Base-by-base conservation (phyloP, 2,329 filamentous ascomycete genomes). In the Beauveria varroae region DNA sequence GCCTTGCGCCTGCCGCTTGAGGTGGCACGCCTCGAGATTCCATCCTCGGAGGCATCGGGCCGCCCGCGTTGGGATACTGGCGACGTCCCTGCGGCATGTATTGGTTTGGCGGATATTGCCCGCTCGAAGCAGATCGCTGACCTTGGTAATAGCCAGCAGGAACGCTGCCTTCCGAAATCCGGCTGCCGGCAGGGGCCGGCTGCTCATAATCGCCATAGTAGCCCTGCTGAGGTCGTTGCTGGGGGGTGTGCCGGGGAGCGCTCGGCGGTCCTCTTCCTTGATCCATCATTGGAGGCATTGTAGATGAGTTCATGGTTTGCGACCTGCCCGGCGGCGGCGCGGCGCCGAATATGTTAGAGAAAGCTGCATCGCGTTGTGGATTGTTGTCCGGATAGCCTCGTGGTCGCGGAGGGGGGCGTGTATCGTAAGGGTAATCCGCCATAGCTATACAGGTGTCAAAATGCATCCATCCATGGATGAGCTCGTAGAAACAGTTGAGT, bases 301-400 rank as follows among this genome's bases (percentile, higher is more conserved):
- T 82, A 65, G 91, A 87, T 61, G 90, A 92, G 65, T 88, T 95
- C 92, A 98, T 97, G 28, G 93, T 97, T 71, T 97, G 93, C 62
- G 93, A 96, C 73, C 95, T 88, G 62, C 93, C 93, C 51, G 90
- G 86, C 52, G 91, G 91, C 65, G 91, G 92, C 66, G 90, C 84
- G 66, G 86, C 87, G 68, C 93, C 95, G 73, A 98, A 99, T 72
- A 98, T 98, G 77, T 93, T 93, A 67, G 90, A 91, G 75, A 96
- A 99, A 66, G 93, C 95, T 67, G 91, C 91, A 84, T 99, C 93
- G 77, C 95, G 89, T 76, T 95, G 90, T 70, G 80, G 81, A 71
- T 81, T 81, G 65, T 79, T 78, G 62, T 80, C 76, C 66, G 66
- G 79, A 80, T 83, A 81, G 67, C 80, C 77, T 61, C 76, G 74